Base-by-base conservation (phyloP, 768 basidiomycete genomes). In the Psilocybe sp. region DNA sequence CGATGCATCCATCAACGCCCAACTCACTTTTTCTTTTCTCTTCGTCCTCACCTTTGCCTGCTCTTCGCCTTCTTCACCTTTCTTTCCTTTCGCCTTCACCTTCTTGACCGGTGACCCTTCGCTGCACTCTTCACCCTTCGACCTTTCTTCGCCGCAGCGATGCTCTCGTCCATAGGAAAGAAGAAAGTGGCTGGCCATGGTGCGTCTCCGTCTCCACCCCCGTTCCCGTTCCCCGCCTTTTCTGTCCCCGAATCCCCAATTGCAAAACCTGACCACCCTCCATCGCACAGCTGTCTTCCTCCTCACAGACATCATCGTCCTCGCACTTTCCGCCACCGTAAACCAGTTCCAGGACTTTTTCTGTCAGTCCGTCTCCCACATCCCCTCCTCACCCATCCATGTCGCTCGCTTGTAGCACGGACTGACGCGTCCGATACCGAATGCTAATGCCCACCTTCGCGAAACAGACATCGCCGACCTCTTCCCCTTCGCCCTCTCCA, bases 291-390 rank as follows among this genome's bases (percentile, higher is more conserved):
- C 67, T 45, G 60, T 62, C 40, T 64, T 82, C 50, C 69, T 78
- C 44, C 42, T 79, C 31, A 60, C 77, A 47, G 76, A 79, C 56
- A 63, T 79, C 50, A 55, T 79, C 43, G 78, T 80, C 12, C 67
- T 85, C 36, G 80, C 71, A 10, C 70, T 83, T 45, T 71, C 82
- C 0, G 68, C 75, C 14, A 70, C 71, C 40, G 78, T 85, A 40
- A 83, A 83, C 64, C 58, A 65, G 18, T 83, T 78, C 60, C 78
- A 81, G 58, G 78, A 79, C 19, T 85, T 75, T 63, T 84, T 78
- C 68, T 84, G 81, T 83, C 50, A 57, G 78, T 69, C n/a, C 9
- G 28, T 40, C 13, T 4, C 18, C 33, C 33, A 23, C 38, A 14
- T 23, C 28, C 32, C 12, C 14, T 34, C 16, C 39, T 6, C 28